Evolutionary conservation across 1,284 basidiomycete genomes (phyloP), one percentile per base, ranked within the genome.

Genomic region (Melampsora americana): DNA sequence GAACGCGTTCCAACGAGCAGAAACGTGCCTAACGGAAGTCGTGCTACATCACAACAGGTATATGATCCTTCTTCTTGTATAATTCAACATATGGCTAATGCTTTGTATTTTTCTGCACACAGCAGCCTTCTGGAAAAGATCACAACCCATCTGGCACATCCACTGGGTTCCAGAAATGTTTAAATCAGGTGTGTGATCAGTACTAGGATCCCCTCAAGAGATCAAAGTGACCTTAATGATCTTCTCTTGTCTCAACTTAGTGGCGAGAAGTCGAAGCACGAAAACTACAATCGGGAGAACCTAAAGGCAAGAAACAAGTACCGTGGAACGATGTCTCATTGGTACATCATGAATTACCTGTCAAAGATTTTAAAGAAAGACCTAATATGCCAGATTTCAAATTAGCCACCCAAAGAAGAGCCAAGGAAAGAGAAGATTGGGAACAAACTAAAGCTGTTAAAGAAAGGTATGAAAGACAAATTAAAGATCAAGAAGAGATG

Each of bases 271-370:
- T 65, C 14, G 69, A 72, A 53, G 59, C 69, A 46, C 42, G 44
- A 50, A 56, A 72, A 53, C 46, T 46, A 56, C 53, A 42, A n/a
- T 61, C 12, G 11, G 53, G 32, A 14, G 16, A 44, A 61, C 11
- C 39, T 1, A 60, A 64, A 60, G 50, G 60, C 1, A 65, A 46
- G 20, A 69, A 61, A 12, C 35, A 60, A 9, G 42, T 46, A 39
- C 59, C 61, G 66, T 74, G 71, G 71, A 48, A 74, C 42, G 71
- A 74, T 28, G 71, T 74, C 16, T 74, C 71, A 26, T 62, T 74
- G 50, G 71, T 74, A 5, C 71, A 74, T n/a, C 71, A 74, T 48
- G 64, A 56, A n/a, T 66, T 74, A 39, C 71, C 71, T 9, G 71
- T 74, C 32, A 74, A 66, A 39, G 71, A 74, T 23, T 50, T 66